Percentiles rank a stretch among this genome's conserved stretches.
Evolutionary conservation across 1,139 yeast species (phyloP).

Genomic region (Suhomyces guaymorum): DNA sequence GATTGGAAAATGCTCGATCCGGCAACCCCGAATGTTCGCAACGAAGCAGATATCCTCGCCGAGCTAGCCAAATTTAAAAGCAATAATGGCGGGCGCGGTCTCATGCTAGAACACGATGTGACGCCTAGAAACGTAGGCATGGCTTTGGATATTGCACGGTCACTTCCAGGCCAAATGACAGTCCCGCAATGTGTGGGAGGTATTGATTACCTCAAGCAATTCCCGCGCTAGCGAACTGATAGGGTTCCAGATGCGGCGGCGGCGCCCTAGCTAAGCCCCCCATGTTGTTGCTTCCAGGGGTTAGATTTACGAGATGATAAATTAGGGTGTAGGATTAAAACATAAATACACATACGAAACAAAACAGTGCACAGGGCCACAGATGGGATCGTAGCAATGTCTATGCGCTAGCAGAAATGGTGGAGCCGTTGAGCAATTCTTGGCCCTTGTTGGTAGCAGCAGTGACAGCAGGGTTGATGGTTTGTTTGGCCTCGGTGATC

Average conservation of each 20-base stretch:
- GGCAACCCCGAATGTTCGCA: conserved; percentile 23
- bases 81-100: conserved; percentile 47
- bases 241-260: too few relatives aligned
- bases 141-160: conserved; percentile 55
- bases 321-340: background rate
- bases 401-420: conserved; percentile 20
- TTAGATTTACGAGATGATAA: background rate
- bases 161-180: conserved; percentile 58
- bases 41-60: conserved; percentile 50
- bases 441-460: conserved; percentile 13
- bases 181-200: conserved; percentile 86
- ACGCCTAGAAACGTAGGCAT: conserved; percentile 64
- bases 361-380: background rate
- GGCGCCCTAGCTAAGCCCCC: too few relatives aligned
- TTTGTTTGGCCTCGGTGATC: conserved; percentile 33
- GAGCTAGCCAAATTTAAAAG: conserved; percentile 58
- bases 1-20: conserved; percentile 73
- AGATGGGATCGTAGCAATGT: too few relatives aligned
- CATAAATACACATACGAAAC: conserved; percentile 1
- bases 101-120: conserved; percentile 86
- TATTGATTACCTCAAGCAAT: conserved; percentile 41
- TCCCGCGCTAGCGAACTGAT: too few relatives aligned
- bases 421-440: conserved; percentile 18
- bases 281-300: background rate
- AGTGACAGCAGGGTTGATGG: conserved; percentile 13